Evolutionary conservation across 192 early-diverging fungal genomes (phyloP), one percentile per base, ranked within the genome.

Genomic region (Coemansia sp.): DNA sequence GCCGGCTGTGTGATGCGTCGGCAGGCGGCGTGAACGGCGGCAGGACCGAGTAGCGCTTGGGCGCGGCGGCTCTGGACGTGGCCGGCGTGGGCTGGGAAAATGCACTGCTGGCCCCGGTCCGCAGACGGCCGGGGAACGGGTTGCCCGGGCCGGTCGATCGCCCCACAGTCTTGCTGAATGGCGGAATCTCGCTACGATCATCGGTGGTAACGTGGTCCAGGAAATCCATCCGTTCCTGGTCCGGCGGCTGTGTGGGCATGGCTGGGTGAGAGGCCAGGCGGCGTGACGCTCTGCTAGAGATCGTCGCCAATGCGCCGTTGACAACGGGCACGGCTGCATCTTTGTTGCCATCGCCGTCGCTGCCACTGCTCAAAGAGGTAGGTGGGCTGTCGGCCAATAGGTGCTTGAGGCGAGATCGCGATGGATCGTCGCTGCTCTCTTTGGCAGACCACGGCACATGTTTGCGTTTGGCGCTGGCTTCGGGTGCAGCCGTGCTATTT

Each of bases 41-140:
- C 28, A 60, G 51, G 8, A 50, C 59, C 4, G 60, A 50, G 29
- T 58, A 57, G 13, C 55, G 60, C 38, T 63, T 63, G 16, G 67
- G 41, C 18, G 51, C 51, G n/a, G 55, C 51, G 16, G 62, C 44
- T 37, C 39, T 63, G 8, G 60, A 41, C 3, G 60, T 64, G 22
- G 56, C 55, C 9, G 51, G 23, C 9, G 58, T 32, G 7, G 60
- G 60, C 54, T 62, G 50, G 7, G 54, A 56, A 44, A 51, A 58
- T 20, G 58, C 38, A 20, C 53, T 57, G 40, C 34, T 32, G 7
- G 34, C 27, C 1, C 22, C 22, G 25, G 40, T 22, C 18, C 30
- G 45, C 25, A 35, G 50, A 1, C 29, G 19, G 2, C 17, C 40
- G 28, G 35, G 44, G 28, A 40, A 34, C 18, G 36, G 40, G 11